These are phyloP conservation scores for Metarhizium humberi DNA, from an alignment of 2,329 filamentous ascomycete species.

Conservation along the genomic window DNA sequence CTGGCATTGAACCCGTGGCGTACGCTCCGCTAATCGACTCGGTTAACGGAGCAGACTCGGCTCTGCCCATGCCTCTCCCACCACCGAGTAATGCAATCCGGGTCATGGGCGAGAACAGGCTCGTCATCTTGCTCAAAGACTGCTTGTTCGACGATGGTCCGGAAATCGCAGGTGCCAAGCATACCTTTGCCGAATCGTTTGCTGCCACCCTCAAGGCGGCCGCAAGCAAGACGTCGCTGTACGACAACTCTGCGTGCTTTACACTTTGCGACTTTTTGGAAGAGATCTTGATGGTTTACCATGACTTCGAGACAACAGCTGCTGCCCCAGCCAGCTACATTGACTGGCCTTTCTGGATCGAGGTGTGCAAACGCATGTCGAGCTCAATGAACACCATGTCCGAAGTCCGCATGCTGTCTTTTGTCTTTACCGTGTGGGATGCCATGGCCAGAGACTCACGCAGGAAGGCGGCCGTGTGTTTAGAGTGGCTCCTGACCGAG, in stretches of 20 bases:
- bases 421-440: slow-evolving; percentile 75
- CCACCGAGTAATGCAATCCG: slow-evolving; percentile 61
- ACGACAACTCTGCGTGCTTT: slow-evolving; percentile 76
- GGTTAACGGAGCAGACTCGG: slow-evolving; percentile 50
- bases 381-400: slow-evolving; percentile 82
- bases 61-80: slow-evolving; percentile 52
- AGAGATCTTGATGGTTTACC: slow-evolving; percentile 61
- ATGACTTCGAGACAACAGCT: slow-evolving; percentile 34
- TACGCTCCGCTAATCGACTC: slow-evolving; percentile 35
- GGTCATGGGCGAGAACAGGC: slow-evolving; percentile 79
- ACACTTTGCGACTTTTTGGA: slow-evolving; percentile 88
- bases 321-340: slow-evolving; percentile 36
- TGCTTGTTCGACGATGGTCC: slow-evolving; percentile 48
- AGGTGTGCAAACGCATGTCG: slow-evolving; percentile 70
- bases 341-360: slow-evolving; percentile 79
- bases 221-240: slow-evolving; percentile 67
- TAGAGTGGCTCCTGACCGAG: slow-evolving; percentile 66
- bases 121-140: slow-evolving; percentile 75
- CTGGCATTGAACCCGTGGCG: slow-evolving; percentile 33
- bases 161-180: slow-evolving; percentile 36
- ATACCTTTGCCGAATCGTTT: slow-evolving; percentile 70
- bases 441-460: slow-evolving; percentile 54
- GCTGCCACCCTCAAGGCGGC: slow-evolving; percentile 63
- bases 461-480: slow-evolving; percentile 61
- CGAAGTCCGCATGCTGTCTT: slow-evolving; percentile 74